A percentile compares a stretch with the other conserved stretches of the same genome.
phyloP scores from a whole-genome alignment of 2,329 filamentous ascomycete genomes.

The Triangularia verruculosa region DNA sequence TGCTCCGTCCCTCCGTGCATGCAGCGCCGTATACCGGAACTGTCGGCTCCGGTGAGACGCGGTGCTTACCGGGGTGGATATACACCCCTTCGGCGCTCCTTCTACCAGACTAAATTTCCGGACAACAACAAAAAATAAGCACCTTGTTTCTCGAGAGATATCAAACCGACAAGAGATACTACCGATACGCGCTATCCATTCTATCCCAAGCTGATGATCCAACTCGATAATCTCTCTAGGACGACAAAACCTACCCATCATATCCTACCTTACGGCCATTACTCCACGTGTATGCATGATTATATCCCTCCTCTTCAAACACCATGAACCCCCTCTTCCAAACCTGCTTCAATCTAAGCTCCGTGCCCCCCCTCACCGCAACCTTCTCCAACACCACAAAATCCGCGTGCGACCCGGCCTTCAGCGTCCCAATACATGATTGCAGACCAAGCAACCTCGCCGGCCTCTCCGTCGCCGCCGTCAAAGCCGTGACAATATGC shows the following conservation, averaged over 20 bases:
- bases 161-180: too few species aligned
- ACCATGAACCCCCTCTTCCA: constrained; percentile 73
- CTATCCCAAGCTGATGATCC: too few species aligned
- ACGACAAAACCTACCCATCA: too few species aligned
- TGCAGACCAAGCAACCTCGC: constrained; percentile 68
- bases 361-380: constrained; percentile 37
- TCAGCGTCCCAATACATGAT: constrained; percentile 63
- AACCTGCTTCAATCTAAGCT: constrained; percentile 66
- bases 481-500: constrained; percentile 63
- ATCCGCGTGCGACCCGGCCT: constrained; percentile 64
- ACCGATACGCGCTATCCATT: too few species aligned
- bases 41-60: neutral
- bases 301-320: too few species aligned
- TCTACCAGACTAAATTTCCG: too few species aligned
- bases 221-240: too few species aligned
- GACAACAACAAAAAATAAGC: too few species aligned
- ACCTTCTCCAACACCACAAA: constrained; percentile 62
- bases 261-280: too few species aligned
- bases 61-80: neutral
- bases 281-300: too few species aligned
- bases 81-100: neutral
- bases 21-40: neutral
- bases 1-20: neutral
- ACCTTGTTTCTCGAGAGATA: too few species aligned
- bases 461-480: constrained; percentile 72